Percentiles rank a stretch among this genome's conserved stretches.
phyloP scores from a whole-genome alignment of 306 rosid genomes.

The Rubus parviflorus region DNA sequence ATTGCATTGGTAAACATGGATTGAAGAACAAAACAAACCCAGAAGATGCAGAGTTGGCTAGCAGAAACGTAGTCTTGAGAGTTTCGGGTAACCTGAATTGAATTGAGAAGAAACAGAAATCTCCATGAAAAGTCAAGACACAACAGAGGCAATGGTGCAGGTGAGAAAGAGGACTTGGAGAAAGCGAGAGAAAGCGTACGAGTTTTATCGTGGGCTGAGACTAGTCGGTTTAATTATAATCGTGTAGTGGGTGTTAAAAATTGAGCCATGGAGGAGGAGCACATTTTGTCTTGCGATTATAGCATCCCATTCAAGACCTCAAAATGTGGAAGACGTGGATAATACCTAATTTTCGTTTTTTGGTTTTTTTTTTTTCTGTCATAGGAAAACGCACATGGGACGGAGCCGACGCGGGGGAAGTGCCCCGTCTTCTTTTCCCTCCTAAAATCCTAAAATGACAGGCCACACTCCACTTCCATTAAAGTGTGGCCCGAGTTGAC shows the following conservation, averaged over 20 bases:
- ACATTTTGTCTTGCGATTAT: too few relatives aligned
- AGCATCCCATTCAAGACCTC: slow-evolving; percentile 48
- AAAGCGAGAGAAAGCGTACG: not conserved
- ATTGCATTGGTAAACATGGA: slow-evolving; percentile 43
- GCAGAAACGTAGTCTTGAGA: slow-evolving; percentile 28
- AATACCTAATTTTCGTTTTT: slow-evolving; percentile 1
- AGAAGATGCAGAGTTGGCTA: not conserved
- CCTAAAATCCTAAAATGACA: not conserved
- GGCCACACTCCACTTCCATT: not conserved
- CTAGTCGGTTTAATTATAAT: too few relatives aligned
- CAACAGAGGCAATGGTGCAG: not conserved
- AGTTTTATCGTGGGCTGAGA: too few relatives aligned
- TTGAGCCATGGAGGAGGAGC: not conserved
- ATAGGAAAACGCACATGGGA: slow-evolving; percentile 38
- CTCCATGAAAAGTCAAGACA: slow-evolving; percentile 14
- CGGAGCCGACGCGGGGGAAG: slow-evolving; percentile 48
- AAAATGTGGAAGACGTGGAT: slow-evolving; percentile 57
- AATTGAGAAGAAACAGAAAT: slow-evolving; percentile 5
- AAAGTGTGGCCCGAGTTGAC: too few relatives aligned
- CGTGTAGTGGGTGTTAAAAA: not conserved
- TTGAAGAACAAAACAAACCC: not conserved
- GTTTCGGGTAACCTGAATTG: slow-evolving; percentile 23
- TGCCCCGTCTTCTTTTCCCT: not conserved
- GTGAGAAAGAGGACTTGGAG: not conserved
- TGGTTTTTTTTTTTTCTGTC: not conserved